These are phyloP conservation scores for Geosmithia putterillii DNA, from an alignment of 2,329 filamentous ascomycete genomes.

Conservation along the genomic window DNA sequence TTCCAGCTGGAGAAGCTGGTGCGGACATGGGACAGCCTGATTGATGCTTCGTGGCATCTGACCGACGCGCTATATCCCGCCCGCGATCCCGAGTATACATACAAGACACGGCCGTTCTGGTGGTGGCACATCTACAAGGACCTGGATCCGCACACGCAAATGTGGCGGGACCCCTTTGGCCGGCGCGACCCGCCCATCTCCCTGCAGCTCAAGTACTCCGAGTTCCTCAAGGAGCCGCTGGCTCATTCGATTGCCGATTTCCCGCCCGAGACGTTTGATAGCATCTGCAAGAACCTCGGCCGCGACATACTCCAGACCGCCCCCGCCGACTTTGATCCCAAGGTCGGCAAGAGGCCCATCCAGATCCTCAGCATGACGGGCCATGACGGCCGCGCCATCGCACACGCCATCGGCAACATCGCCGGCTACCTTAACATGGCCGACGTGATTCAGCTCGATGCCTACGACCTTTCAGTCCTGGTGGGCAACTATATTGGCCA, in stretches of 20 bases:
- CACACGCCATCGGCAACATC: slow-evolving; percentile 43
- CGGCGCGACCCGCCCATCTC: slow-evolving; percentile 12
- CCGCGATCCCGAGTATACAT: slow-evolving; percentile 18
- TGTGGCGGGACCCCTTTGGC: slow-evolving; percentile 16
- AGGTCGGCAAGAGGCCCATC: slow-evolving; percentile 22
- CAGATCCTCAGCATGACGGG: slow-evolving; percentile 23
- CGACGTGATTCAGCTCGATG: slow-evolving; percentile 56
- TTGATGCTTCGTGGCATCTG: slow-evolving; percentile 23
- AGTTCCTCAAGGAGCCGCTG: slow-evolving; percentile 17
- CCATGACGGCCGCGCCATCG: slow-evolving; percentile 23
- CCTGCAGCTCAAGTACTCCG: slow-evolving; percentile 15
- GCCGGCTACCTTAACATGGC: slow-evolving; percentile 49
- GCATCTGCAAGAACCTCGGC: slow-evolving; percentile 13
- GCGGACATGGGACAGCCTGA: slow-evolving; percentile 19
- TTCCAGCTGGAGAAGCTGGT: slow-evolving; percentile 8
- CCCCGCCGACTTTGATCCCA: slow-evolving; percentile 16
- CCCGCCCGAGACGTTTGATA: slow-evolving; percentile 17
- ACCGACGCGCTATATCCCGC: slow-evolving; percentile 19
- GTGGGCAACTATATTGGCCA: slow-evolving; percentile 60
- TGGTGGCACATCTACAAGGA: slow-evolving; percentile 26
- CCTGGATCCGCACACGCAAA: slow-evolving; percentile 14
- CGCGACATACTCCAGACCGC: slow-evolving; percentile 15
- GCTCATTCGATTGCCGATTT: slow-evolving; percentile 22
- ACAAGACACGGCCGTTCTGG: slow-evolving; percentile 23
- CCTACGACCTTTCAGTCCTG: slow-evolving; percentile 58